A percentile compares a stretch with the other conserved stretches of the same genome.
Conservation (phyloP, 768 basidiomycete species). For the Boletus eberwhitei region DNA sequence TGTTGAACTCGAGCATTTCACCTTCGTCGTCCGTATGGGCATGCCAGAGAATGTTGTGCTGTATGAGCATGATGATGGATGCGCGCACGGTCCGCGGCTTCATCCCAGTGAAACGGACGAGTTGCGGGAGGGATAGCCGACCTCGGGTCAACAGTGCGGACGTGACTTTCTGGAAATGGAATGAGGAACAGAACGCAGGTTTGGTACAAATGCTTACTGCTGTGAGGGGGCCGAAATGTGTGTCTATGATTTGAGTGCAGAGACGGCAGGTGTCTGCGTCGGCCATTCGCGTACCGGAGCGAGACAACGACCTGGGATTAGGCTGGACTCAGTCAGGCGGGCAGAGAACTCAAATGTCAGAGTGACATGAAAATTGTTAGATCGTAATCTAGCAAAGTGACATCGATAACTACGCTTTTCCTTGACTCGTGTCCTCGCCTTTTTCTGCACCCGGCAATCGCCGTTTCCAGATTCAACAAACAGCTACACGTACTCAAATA, state of each 20-base stretch:
- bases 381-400: background rate
- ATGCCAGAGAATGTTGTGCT: slow-evolving; percentile 92
- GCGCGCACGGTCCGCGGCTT: slow-evolving; percentile 68
- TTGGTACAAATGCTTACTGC: slow-evolving; percentile 45
- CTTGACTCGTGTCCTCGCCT: background rate
- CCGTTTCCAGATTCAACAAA: background rate
- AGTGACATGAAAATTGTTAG: slow-evolving; percentile 12
- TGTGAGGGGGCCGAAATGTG: slow-evolving; percentile 63
- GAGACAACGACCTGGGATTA: background rate
- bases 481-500: slow-evolving; percentile 10
- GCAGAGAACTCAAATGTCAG: background rate
- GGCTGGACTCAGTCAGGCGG: background rate
- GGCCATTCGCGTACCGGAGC: slow-evolving; percentile 45
- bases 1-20: slow-evolving; percentile 78
- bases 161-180: slow-evolving; percentile 57
- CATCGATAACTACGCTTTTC: background rate
- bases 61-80: slow-evolving; percentile 73
- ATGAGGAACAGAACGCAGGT: background rate
- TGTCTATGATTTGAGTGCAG: slow-evolving; percentile 58
- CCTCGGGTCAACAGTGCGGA: slow-evolving; percentile 75
- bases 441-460: slow-evolving; percentile 1
- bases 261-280: slow-evolving; percentile 59
- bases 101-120: slow-evolving; percentile 66
- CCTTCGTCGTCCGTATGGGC: slow-evolving; percentile 66
- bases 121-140: slow-evolving; percentile 66